A percentile compares a stretch with the other conserved stretches of the same genome.
Evolutionary conservation across 2,329 filamentous ascomycete species (phyloP).

Genomic region (Hymenoscyphus linearis): DNA sequence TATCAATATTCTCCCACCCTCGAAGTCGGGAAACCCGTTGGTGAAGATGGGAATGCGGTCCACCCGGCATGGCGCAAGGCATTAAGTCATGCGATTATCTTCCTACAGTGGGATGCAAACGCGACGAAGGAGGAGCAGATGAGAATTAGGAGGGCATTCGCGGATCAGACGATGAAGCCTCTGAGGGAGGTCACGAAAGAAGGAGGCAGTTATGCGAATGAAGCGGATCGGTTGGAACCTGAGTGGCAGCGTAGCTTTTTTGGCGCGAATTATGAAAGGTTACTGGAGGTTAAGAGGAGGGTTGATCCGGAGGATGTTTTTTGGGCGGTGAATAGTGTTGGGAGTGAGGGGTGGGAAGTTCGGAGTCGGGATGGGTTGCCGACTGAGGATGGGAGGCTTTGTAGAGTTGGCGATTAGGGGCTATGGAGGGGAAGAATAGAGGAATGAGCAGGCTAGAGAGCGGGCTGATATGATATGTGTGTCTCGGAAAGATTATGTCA

Average conservation of each 20-base stretch:
- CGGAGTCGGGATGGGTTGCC: conserved; percentile 13
- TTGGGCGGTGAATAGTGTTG: conserved; percentile 15
- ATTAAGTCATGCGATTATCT: conserved; percentile 10
- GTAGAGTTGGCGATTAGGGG: background rate
- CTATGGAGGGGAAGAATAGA: no score
- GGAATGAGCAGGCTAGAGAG: no score
- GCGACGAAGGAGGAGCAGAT: conserved; percentile 33
- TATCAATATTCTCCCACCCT: conserved; percentile 18
- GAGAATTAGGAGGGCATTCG: conserved; percentile 18
- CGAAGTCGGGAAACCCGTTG: background rate
- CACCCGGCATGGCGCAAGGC: conserved; percentile 17
- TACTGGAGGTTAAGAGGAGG: conserved; percentile 42
- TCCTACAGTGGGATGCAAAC: conserved; percentile 30
- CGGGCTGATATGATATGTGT: no score
- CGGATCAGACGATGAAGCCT: conserved; percentile 1
- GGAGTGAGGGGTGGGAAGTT: conserved; percentile 29
- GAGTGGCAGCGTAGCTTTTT: conserved; percentile 31
- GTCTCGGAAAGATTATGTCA: no score
- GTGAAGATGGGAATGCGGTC: conserved; percentile 8
- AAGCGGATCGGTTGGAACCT: conserved; percentile 41
- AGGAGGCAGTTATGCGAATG: conserved; percentile 43
- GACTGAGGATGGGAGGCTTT: conserved; percentile 17
- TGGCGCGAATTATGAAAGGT: conserved; percentile 31
- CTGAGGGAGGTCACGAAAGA: conserved; percentile 15
- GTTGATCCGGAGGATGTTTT: conserved; percentile 43